phyloP scores from a whole-genome alignment of 192 early-diverging fungal species.

The Podila minutissima region DNA sequence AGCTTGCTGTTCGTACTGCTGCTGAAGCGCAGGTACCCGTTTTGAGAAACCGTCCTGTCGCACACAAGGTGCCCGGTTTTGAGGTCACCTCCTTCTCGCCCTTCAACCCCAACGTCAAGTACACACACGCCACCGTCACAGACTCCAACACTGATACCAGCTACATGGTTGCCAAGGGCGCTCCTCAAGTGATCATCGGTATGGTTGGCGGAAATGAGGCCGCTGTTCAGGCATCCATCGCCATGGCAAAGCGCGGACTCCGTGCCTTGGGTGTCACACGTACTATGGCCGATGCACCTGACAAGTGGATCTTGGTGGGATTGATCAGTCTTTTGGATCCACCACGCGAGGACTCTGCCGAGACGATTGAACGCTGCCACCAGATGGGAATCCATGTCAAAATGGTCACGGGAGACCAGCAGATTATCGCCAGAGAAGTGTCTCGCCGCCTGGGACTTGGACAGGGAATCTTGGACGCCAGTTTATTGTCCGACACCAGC shows the following conservation, averaged over 20 bases:
- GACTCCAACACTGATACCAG: conserved; percentile 73
- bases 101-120: conserved; percentile 89
- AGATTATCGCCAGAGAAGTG: conserved; percentile 91
- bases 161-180: conserved; percentile 90
- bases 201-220: conserved; percentile 61
- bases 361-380: conserved; percentile 87
- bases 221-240: conserved; percentile 61
- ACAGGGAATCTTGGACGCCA: conserved; percentile 86
- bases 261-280: conserved; percentile 77
- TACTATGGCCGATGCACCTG: conserved; percentile 60
- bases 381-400: conserved; percentile 87
- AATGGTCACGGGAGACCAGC: conserved; percentile 96
- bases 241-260: conserved; percentile 73
- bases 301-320: conserved; percentile 82
- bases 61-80: conserved; percentile 86
- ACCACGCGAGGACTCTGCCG: conserved; percentile 84
- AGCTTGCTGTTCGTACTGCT: conserved; percentile 84
- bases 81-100: conserved; percentile 86
- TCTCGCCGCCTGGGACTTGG: conserved; percentile 88
- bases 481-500: conserved; percentile 72
- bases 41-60: conserved; percentile 42
- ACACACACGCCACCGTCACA: conserved; percentile 85
- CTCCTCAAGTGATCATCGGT: conserved; percentile 73
- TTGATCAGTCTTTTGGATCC: conserved; percentile 90
- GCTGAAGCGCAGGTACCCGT: conserved; percentile 66